These are phyloP conservation scores for Tremella fuciformis DNA, from an alignment of 768 basidiomycete genomes.

Conservation along the genomic window DNA sequence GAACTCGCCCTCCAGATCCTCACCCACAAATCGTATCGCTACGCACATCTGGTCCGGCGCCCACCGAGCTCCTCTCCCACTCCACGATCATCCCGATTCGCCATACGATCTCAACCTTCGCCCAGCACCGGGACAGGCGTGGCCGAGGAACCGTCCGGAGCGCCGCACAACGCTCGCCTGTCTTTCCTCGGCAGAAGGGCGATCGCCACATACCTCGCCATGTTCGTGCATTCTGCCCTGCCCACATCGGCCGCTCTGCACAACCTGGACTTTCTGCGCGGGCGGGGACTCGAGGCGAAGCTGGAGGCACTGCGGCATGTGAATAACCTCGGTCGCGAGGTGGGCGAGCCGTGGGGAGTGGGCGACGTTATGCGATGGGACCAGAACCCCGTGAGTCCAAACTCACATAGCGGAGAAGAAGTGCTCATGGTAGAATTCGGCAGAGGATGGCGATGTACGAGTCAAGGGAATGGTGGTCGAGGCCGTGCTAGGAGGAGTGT, in stretches of 20 bases:
- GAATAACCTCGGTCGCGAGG: constrained; percentile 43
- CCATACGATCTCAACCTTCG: background rate
- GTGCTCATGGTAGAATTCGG: constrained; percentile 20
- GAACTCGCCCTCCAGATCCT: constrained; percentile 46
- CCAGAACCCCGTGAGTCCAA: constrained; percentile 35
- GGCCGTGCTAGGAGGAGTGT: constrained; percentile 41
- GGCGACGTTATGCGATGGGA: constrained; percentile 36
- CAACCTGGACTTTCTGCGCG: constrained; percentile 31
- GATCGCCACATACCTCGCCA: constrained; percentile 34
- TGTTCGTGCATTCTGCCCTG: constrained; percentile 45
- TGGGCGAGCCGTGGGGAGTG: constrained; percentile 40
- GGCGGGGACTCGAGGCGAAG: constrained; percentile 32
- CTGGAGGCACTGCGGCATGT: constrained; percentile 40
- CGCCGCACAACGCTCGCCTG: constrained; percentile 43
- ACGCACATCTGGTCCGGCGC: constrained; percentile 38
- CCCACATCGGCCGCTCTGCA: constrained; percentile 5
- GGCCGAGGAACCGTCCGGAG: constrained; percentile 14
- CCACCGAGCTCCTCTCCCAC: constrained; percentile 3
- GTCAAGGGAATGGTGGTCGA: constrained; percentile 38
- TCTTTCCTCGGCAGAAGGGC: constrained; percentile 47
- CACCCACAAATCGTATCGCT: constrained; percentile 51
- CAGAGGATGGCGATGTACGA: constrained; percentile 19
- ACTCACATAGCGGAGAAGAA: background rate
- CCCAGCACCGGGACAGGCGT: background rate
- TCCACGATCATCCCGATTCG: background rate